phyloP scores from a whole-genome alignment of 2,329 filamentous ascomycete genomes.

The Endothia cerciana region DNA sequence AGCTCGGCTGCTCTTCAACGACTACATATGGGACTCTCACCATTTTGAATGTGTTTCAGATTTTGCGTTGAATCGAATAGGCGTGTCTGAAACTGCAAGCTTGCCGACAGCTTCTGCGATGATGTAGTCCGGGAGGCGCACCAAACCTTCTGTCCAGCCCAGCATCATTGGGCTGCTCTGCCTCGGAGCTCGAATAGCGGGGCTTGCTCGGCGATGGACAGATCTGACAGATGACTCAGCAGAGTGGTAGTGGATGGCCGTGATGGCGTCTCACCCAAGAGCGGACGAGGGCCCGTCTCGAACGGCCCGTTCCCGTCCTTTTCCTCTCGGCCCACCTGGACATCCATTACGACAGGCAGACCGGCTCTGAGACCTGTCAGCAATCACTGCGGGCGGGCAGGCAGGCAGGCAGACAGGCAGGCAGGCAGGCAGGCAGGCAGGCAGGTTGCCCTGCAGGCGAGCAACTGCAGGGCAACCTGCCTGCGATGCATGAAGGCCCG shows the following conservation, averaged over 20 bases:
- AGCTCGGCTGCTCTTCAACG: constrained; percentile 5
- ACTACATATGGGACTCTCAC: constrained; percentile 10
- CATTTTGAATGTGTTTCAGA: constrained; percentile 21
- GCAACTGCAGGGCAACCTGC: no score
- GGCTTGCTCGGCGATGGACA: neutral
- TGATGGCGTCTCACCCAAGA: neutral
- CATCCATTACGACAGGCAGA: neutral
- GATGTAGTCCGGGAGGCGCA: neutral
- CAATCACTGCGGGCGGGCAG: neutral
- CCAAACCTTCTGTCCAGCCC: constrained; percentile 5
- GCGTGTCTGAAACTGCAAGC: neutral
- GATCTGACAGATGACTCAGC: constrained; percentile 8
- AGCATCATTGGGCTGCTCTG: neutral
- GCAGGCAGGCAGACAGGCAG: no score
- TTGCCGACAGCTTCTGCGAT: neutral
- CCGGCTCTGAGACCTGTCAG: neutral
- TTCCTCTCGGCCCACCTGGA: neutral
- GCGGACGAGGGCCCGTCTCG: neutral
- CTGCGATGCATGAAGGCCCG: constrained; percentile 6
- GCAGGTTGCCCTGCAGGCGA: no score
- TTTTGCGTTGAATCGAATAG: neutral
- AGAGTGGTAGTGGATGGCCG: neutral
- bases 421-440: no score
- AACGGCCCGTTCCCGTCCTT: constrained; percentile 5
- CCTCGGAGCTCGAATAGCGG: neutral